Evolutionary conservation across 139 green algal species (phyloP), one percentile per base, ranked within the genome.

Genomic region (Chlorella sp.): DNA sequence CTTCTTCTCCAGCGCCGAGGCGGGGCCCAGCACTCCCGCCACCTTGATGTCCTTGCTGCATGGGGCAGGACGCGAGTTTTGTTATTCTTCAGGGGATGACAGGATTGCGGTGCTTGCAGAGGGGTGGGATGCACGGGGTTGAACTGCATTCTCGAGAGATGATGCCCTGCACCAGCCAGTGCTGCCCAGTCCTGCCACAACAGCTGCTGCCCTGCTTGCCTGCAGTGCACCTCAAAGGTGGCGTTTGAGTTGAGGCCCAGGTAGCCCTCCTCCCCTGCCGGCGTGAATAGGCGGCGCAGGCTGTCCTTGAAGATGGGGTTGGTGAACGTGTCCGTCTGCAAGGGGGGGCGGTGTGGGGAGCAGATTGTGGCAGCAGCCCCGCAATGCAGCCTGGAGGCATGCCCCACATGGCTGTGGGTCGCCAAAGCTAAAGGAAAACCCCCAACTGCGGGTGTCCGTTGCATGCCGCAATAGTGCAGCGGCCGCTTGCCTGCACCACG

Each of bases 281-380:
- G 83, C 11, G 89, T 83, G 71, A 98, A 96, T 67, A 96, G 62
- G 34, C 94, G 88, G 82, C 92, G 92, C 39, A 99, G 89, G 17
- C 91, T 95, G 57, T 98, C 89, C 86, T 94, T 94, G 91, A 99
- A 99, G 44, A 98, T 92, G 20, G 93, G 81, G 86, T 98, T 98
- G 81, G 90, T 80, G 90, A 95, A 99, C 47, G 91, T 96, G 93
- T 97, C 96, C 1, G 95, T 93, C 83, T 98, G 94, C 9, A 18
- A 44, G 26, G 26, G 5, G 44, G n/a, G 23, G 20, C 2, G 26
- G 1, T 3, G 62, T 17, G 20, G 62, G 26, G 62, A 4, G n/a
- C n/a, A n/a, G n/a, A n/a, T n/a, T n/a, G n/a, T n/a, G n/a, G n/a
- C n/a, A n/a, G n/a, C n/a, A n/a, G n/a, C n/a, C n/a, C n/a, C n/a